phyloP scores from a whole-genome alignment of 768 basidiomycete genomes.

The Crucibulum laeve region DNA sequence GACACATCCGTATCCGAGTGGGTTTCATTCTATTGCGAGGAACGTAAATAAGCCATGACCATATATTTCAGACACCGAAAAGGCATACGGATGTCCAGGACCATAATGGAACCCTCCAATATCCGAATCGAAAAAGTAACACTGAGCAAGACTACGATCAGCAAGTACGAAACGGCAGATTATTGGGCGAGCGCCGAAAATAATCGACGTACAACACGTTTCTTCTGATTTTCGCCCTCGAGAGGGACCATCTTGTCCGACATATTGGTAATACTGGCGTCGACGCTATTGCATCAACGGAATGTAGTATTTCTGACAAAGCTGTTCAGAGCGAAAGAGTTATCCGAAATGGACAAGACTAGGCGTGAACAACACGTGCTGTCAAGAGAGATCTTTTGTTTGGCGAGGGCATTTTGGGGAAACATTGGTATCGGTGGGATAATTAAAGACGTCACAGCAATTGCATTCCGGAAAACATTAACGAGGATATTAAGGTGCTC shows the following conservation, averaged over 20 bases:
- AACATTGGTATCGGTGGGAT: too few relatives aligned
- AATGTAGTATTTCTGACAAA: too few relatives aligned
- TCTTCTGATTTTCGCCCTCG: slow-evolving; percentile 71
- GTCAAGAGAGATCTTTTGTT: too few relatives aligned
- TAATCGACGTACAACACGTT: slow-evolving; percentile 71
- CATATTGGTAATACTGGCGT: slow-evolving; percentile 21
- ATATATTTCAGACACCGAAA: not conserved
- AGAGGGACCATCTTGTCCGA: slow-evolving; percentile 56
- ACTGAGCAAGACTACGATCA: slow-evolving; percentile 40
- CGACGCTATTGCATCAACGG: slow-evolving; percentile 3
- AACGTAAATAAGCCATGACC: slow-evolving; percentile 13
- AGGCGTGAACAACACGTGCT: too few relatives aligned
- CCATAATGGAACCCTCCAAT: slow-evolving; percentile 99
- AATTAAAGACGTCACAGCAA: too few relatives aligned
- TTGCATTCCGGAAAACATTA: too few relatives aligned
- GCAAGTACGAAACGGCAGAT: slow-evolving; percentile 6
- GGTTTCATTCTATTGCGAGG: slow-evolving; percentile 78
- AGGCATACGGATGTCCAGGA: slow-evolving; percentile 84
- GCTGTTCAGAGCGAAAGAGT: too few relatives aligned
- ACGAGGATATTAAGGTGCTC: too few relatives aligned
- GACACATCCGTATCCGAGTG: slow-evolving; percentile 98
- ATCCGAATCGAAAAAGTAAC: slow-evolving; percentile 99
- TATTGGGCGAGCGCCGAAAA: slow-evolving; percentile 10
- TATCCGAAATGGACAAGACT: too few relatives aligned
- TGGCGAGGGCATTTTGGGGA: too few relatives aligned